Percentiles rank a stretch among this genome's conserved stretches.
Conservation (phyloP, 768 basidiomycete genomes). For the Russula sp. region DNA sequence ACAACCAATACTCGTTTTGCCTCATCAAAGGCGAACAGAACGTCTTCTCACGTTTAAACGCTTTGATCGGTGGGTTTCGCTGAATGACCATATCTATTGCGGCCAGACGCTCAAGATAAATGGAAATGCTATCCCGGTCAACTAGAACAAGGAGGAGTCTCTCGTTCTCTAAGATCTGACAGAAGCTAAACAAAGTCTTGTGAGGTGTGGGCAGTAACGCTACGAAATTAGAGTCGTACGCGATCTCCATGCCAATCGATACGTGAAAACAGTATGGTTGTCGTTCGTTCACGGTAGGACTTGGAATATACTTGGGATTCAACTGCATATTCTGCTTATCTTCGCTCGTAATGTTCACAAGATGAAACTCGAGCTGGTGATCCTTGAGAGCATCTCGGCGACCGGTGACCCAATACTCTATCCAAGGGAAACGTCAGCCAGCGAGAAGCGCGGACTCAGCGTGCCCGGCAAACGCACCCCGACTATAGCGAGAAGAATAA, state of each 20-base stretch:
- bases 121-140: not conserved
- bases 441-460: not conserved
- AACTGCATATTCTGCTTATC: conserved; percentile 11
- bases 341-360: conserved; percentile 7
- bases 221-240: not conserved
- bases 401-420: conserved; percentile 13
- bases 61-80: not conserved
- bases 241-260: not conserved
- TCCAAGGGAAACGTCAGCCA: not conserved
- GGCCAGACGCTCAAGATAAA: conserved; percentile 12
- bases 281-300: conserved; percentile 3
- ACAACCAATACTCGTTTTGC: conserved; percentile 42
- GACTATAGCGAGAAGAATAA: not conserved
- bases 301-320: conserved; percentile 3
- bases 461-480: not conserved
- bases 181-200: not conserved
- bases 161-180: conserved; percentile 15
- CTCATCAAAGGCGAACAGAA: conserved; percentile 46
- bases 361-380: not conserved
- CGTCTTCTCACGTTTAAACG: conserved; percentile 39
- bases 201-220: not conserved
- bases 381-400: not conserved
- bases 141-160: conserved; percentile 11
- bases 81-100: not conserved
- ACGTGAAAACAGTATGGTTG: not conserved